phyloP scores from a whole-genome alignment of 2,329 filamentous ascomycete genomes.

The Hypoxylon sp. region DNA sequence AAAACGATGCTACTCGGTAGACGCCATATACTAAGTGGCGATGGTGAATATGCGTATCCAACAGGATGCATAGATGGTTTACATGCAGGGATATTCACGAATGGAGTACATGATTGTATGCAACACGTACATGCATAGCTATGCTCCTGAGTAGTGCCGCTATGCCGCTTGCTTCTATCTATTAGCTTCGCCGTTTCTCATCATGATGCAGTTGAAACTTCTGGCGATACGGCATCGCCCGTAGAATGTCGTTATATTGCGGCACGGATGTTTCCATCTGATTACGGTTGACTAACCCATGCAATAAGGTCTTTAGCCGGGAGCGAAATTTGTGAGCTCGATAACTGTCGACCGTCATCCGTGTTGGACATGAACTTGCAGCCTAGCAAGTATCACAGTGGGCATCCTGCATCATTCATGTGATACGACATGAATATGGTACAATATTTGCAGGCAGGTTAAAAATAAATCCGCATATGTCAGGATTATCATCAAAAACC shows the following conservation, averaged over 20 bases:
- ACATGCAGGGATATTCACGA: slow-evolving; percentile 11
- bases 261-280: slow-evolving; percentile 5
- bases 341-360: slow-evolving; percentile 2
- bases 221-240: slow-evolving; percentile 2
- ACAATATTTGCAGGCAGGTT: slow-evolving; percentile 10
- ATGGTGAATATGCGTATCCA: slow-evolving; percentile 27
- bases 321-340: slow-evolving; percentile 6
- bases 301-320: slow-evolving; percentile 23
- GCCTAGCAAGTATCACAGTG: slow-evolving; percentile 19
- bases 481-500: slow-evolving; percentile 19
- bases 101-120: slow-evolving; percentile 28
- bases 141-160: slow-evolving; percentile 36
- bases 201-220: slow-evolving; percentile 11
- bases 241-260: not conserved
- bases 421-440: slow-evolving; percentile 24
- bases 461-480: slow-evolving; percentile 35
- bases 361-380: slow-evolving; percentile 11
- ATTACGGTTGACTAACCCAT: slow-evolving; percentile 11
- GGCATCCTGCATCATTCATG: slow-evolving; percentile 10
- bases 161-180: slow-evolving; percentile 44
- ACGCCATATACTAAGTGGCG: slow-evolving; percentile 30
- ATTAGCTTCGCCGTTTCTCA: slow-evolving; percentile 14
- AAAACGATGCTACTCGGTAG: slow-evolving; percentile 8
- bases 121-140: slow-evolving; percentile 29
- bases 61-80: slow-evolving; percentile 26